Base-by-base conservation (phyloP, 768 basidiomycete genomes). In the Cyclocybe aegerita region DNA sequence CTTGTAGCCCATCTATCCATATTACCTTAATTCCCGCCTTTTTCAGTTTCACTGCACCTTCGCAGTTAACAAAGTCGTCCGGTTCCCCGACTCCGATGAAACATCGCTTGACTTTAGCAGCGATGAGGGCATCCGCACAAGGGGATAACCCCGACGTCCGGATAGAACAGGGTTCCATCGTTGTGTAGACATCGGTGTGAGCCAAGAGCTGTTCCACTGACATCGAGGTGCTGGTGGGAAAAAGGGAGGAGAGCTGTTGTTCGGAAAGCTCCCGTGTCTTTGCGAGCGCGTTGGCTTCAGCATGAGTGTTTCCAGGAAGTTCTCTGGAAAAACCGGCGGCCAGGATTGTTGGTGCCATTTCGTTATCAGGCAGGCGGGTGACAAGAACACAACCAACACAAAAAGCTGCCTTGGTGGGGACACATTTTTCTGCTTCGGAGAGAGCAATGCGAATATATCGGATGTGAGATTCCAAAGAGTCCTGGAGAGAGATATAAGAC, bases 141-240 rank as follows among this genome's bases (percentile, higher is more conserved):
- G 94, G 86, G 0, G 84, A 68, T 39, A 95, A 76, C 3, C 96
- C 95, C 0, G 91, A 94, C 7, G 91, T 88, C 51, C 97, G 76
- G 32, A 90, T 68, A 4, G 93, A 96, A 65, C 97, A 99, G 8
- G 96, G 97, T 63, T 99, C 97, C 75, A 99, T 81, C 0, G 97
- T 98, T 0, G 95, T 96, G 63, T 97, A 98, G 38, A 90, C 85
- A 65, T 93, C 89, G 16, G 84, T 75, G 16, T 75, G 75, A 14
- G 70, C 53, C 37, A 89, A 67, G 23, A 95, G 61, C 10, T 82
- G 71, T 47, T 79, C 71, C 39, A 81, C 52, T 36, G 65, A 60
- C 16, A 70, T 49, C 1, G 71, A 65, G 9, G 69, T 53, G 8
- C 63, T 51, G 4, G 60, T 57, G 1, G 80, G 71, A 38, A 83